Evolutionary conservation across 495 filamentous ascomycete genomes (phyloP).

Genomic region (Podospora comata): DNA sequence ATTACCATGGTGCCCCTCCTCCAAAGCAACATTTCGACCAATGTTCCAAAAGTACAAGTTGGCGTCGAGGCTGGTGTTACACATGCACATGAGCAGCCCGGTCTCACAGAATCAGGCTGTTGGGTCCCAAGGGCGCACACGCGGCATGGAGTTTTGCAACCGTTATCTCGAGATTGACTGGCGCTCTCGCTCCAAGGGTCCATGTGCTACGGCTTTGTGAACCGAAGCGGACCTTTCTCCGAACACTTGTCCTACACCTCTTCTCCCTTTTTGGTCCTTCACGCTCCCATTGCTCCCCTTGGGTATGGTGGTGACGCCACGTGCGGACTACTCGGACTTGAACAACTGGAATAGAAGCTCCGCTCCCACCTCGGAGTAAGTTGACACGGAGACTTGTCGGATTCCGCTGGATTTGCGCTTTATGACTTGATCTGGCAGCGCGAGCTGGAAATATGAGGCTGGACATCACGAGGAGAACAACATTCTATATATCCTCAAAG

Average conservation of each 20-base stretch:
- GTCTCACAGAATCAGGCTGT: not conserved
- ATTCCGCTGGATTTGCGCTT: not conserved
- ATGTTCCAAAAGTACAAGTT: not conserved
- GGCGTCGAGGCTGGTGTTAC: not conserved
- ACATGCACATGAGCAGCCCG: not conserved
- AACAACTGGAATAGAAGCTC: not conserved
- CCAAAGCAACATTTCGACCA: not conserved
- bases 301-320: not conserved
- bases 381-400: not conserved
- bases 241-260: not conserved
- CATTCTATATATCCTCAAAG: not conserved
- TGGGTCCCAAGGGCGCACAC: not conserved
- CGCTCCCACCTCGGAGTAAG: not conserved
- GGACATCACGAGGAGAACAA: not conserved
- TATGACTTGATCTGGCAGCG: not conserved
- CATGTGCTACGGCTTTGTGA: not conserved
- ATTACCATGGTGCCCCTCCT: not conserved
- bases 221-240: not conserved
- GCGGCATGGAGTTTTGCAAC: not conserved
- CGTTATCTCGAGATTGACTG: not conserved
- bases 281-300: not conserved
- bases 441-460: not conserved
- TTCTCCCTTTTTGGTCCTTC: not conserved
- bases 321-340: not conserved
- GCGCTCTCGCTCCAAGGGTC: not conserved